phyloP scores from a whole-genome alignment of 2,329 filamentous ascomycete genomes.

The Verticillium klebahnii region DNA sequence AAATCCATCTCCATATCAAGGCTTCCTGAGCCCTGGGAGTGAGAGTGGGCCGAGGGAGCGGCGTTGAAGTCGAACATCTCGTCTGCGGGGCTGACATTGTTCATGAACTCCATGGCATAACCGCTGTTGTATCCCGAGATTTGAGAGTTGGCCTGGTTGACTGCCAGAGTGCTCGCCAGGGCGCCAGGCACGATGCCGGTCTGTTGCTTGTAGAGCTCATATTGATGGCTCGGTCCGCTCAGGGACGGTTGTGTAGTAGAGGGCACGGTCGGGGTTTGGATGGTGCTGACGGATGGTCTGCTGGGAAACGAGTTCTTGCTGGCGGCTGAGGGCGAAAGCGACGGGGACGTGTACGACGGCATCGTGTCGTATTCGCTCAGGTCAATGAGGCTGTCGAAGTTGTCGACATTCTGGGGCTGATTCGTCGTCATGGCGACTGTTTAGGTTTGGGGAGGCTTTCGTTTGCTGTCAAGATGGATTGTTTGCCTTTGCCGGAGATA shows the following conservation, averaged over 20 bases:
- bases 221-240: conserved; percentile 85
- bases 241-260: conserved; percentile 55
- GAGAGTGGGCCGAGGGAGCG: conserved; percentile 33
- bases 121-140: conserved; percentile 49
- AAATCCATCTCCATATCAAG: conserved; percentile 63
- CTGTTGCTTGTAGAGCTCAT: conserved; percentile 92
- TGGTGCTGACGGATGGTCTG: conserved; percentile 45
- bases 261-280: conserved; percentile 49
- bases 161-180: conserved; percentile 71
- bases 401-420: conserved; percentile 37
- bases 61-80: conserved; percentile 71
- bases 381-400: conserved; percentile 56
- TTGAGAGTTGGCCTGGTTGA: conserved; percentile 58
- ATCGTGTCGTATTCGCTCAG: conserved; percentile 59
- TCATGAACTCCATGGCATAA: conserved; percentile 44
- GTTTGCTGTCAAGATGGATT: not conserved
- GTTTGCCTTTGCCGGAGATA: not conserved
- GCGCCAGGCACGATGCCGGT: conserved; percentile 87
- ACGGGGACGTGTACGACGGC: conserved; percentile 53
- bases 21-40: conserved; percentile 51
- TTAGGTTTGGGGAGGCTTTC: not conserved
- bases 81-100: conserved; percentile 54
- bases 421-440: conserved; percentile 2
- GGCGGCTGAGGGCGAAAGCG: conserved; percentile 49
- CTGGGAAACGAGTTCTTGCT: conserved; percentile 48